phyloP scores from a whole-genome alignment of 192 early-diverging fungal genomes.

The Entomortierella parvispora region DNA sequence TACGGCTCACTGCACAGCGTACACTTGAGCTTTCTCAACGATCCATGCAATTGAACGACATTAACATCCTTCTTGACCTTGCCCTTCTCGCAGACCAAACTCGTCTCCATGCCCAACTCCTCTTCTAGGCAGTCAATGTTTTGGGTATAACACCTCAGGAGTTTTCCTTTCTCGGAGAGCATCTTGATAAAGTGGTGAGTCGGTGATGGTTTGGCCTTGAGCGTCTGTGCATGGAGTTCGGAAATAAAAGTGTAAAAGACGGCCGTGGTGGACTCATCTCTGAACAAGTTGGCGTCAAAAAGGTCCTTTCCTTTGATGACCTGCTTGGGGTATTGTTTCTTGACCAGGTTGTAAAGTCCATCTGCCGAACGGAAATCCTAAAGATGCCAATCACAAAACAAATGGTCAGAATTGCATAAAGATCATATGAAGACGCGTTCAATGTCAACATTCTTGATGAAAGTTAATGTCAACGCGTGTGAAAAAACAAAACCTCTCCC shows the following conservation, averaged over 20 bases:
- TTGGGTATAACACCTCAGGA: constrained; percentile 94
- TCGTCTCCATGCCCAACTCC: constrained; percentile 70
- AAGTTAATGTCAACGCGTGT: background rate
- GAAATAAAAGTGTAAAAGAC: constrained; percentile 88
- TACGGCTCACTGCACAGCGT: constrained; percentile 81
- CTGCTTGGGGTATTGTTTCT: constrained; percentile 73
- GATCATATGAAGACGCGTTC: background rate
- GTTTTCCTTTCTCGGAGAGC: constrained; percentile 77
- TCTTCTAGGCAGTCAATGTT: constrained; percentile 96
- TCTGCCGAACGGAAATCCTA: constrained; percentile 87
- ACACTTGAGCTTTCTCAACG: constrained; percentile 87
- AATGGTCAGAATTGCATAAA: constrained; percentile 8
- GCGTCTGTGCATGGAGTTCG: constrained; percentile 79
- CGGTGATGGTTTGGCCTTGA: constrained; percentile 78
- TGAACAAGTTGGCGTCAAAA: constrained; percentile 87
- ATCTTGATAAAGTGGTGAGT: constrained; percentile 89
- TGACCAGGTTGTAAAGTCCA: constrained; percentile 89
- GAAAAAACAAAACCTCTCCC: too few relatives aligned
- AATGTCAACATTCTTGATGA: background rate
- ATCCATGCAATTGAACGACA: constrained; percentile 94
- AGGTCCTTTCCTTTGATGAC: constrained; percentile 84
- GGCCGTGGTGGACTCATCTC: constrained; percentile 67
- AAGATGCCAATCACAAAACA: constrained; percentile 10
- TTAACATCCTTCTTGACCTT: constrained; percentile 63
- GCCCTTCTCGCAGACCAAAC: constrained; percentile 47